Evolutionary conservation across 1,139 yeast species (phyloP), one percentile per base, ranked within the genome.

Genomic region (Scheffersomyces stambukii): DNA sequence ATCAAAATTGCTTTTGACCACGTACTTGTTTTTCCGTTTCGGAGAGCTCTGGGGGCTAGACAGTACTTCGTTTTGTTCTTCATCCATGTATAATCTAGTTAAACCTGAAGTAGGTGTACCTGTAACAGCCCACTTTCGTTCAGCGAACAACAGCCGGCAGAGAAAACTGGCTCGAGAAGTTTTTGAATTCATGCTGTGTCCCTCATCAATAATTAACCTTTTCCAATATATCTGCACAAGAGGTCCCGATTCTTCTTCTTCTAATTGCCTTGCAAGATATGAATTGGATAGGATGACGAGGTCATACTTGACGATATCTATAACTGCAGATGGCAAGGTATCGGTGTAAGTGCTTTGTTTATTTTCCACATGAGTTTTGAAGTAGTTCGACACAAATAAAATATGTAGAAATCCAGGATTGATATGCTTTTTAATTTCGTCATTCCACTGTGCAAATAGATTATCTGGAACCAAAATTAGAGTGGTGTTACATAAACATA

Each of bases 21-120:
- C 47, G 34, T 64, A 67, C 16, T 74, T 67, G 33, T 60, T 64
- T n/a, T n/a, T n/a, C n/a, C n/a, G n/a, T n/a, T 13, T 26, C n/a
- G n/a, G n/a, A n/a, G n/a, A n/a, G n/a, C n/a, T n/a, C n/a, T n/a
- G n/a, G 17, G 15, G n/a, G n/a, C n/a, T n/a, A 11, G 28, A 4
- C 13, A 21, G 20, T 11, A 7, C 52, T 59, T 21, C 46, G 22
- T 57, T 57, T 21, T 47, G 48, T 24, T 60, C 66, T 37, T 70
- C 75, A 39, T 70, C 73, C 64, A 78, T 64, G 36, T 76, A 72
- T 3, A 79, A 48, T 25, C 68, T 68, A 0, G 85, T 78, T 34
- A 80, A 54, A 0, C 88, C 88, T 0, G 82, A 68, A 0, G 86
- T 79, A 2, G 88, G 88, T 0, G 88, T 81, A 18, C 89, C 88